Conservation (phyloP, 768 basidiomycete genomes). For the Boletus vermiculosoides region DNA sequence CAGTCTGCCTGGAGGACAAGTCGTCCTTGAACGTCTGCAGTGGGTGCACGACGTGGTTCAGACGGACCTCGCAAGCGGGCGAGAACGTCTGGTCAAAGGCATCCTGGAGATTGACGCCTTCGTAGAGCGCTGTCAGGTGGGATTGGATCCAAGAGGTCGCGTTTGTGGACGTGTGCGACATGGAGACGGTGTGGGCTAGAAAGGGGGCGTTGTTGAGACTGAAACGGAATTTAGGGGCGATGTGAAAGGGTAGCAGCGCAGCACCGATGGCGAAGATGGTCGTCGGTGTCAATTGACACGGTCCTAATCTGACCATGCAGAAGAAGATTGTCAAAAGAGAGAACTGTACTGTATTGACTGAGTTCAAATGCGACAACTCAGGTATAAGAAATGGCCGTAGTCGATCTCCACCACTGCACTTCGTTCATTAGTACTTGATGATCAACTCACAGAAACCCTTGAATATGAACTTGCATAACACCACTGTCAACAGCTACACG, state of each 20-base stretch:
- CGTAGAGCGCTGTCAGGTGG: constrained; percentile 30
- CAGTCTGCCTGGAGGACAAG: constrained; percentile 19
- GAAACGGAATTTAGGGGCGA: not conserved
- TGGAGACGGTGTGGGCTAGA: not conserved
- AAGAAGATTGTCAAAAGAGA: not conserved
- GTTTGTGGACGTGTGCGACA: constrained; percentile 1
- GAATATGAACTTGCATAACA: no score
- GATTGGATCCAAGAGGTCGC: constrained; percentile 32
- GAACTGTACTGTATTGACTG: no score
- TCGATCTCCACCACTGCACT: no score
- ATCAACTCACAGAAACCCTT: no score
- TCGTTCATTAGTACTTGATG: no score
- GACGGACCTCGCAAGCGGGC: constrained; percentile 31
- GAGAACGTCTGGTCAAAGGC: constrained; percentile 35
- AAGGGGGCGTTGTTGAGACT: not conserved
- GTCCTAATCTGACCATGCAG: not conserved
- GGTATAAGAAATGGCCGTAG: no score
- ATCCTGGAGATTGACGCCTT: constrained; percentile 10
- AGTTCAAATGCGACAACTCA: no score
- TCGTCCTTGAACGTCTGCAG: constrained; percentile 31
- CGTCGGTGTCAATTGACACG: not conserved
- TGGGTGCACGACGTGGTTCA: constrained; percentile 29
- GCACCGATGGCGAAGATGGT: not conserved
- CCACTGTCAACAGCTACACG: no score
- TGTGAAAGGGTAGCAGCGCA: constrained; percentile 1